Base-by-base conservation (phyloP, 2,329 filamentous ascomycete species). In the Stylonectria norvegica region DNA sequence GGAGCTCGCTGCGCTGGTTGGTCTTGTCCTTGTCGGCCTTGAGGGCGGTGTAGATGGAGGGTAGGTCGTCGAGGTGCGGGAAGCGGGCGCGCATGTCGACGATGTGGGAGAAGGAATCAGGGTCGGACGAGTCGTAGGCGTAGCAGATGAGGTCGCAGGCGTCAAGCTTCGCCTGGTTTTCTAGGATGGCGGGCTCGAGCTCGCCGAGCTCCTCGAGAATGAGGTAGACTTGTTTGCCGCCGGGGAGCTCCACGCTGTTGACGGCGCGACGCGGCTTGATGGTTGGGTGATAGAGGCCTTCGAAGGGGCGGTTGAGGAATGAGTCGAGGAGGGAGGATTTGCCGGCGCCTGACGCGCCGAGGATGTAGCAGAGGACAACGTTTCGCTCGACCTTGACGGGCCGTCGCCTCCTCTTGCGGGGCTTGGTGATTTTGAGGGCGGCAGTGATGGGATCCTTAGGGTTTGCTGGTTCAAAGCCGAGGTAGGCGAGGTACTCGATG, bases 11-110 rank as follows among this genome's bases (percentile, higher is more conserved):
- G 43, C 93, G 79, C 67, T 98, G 93, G n/a, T 89, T 96, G 4
- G 91, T 94, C 64, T 95, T 95, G 64, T 98, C 93, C 52, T 86
- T 81, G 64, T 98, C 93, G 3, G 93, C 93, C 66, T 98, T 98
- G 43, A 97, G 73, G 0, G 91, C 93, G 2, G 89, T 88, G 61
- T 95, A 98, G 6, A 98, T 84, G 7, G 88, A 85, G 0, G 93
- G 93, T 19, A 98, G 71, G n/a, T 88, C 83, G 60, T 95, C 86
- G 3, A 98, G 76, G 40, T 93, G 85, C 0, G 89, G 82, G 52
- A 91, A 86, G 55, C 83, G 86, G 40, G 79, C 76, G 30, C 90
- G 83, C 34, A 96, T 72, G 14, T 86, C 78, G 25, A 91, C 86
- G 38, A 98, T 89, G 59, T 97, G 90, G 2, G 86, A 82, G 64